phyloP scores from a whole-genome alignment of 805 yeast species.

The Starmera dryadoides region DNA sequence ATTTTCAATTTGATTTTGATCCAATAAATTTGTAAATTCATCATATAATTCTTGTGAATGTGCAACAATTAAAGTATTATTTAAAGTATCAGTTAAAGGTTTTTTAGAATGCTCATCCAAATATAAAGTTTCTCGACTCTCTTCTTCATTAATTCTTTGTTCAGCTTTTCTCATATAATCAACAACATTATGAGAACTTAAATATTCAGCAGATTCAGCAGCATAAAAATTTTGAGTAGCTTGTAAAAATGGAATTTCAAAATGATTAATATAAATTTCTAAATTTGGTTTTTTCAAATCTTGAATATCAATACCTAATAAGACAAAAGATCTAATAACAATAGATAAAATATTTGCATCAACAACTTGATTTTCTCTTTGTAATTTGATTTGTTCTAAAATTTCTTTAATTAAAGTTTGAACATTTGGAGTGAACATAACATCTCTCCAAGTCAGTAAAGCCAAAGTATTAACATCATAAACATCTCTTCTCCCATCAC shows the following conservation, averaged over 20 bases:
- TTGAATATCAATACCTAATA: constrained; percentile 83
- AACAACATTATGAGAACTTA: constrained; percentile 72
- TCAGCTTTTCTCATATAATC: constrained; percentile 88
- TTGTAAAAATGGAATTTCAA: constrained; percentile 70
- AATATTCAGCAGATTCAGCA: constrained; percentile 58
- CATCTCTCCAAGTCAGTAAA: constrained; percentile 79
- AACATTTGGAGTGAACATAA: constrained; percentile 65
- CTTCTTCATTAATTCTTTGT: constrained; percentile 75
- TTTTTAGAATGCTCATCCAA: constrained; percentile 83
- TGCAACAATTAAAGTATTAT: constrained; percentile 66
- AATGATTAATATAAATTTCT: constrained; percentile 70
- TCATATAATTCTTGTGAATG: constrained; percentile 72
- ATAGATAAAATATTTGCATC: constrained; percentile 58
- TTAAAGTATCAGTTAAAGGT: constrained; percentile 67
- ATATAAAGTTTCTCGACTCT: constrained; percentile 66
- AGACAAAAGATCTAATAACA: constrained; percentile 82
- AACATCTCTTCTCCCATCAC: constrained; percentile 84
- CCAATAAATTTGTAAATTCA: constrained; percentile 70
- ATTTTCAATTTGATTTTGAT: constrained; percentile 63
- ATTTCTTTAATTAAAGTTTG: constrained; percentile 60
- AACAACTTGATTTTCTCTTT: constrained; percentile 72
- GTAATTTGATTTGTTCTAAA: constrained; percentile 65
- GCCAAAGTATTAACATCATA: constrained; percentile 90
- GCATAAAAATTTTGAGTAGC: constrained; percentile 62
- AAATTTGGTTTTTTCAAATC: constrained; percentile 83